These are phyloP conservation scores for Lachnellula suecica DNA, from an alignment of 2,329 filamentous ascomycete genomes.

Conservation along the genomic window DNA sequence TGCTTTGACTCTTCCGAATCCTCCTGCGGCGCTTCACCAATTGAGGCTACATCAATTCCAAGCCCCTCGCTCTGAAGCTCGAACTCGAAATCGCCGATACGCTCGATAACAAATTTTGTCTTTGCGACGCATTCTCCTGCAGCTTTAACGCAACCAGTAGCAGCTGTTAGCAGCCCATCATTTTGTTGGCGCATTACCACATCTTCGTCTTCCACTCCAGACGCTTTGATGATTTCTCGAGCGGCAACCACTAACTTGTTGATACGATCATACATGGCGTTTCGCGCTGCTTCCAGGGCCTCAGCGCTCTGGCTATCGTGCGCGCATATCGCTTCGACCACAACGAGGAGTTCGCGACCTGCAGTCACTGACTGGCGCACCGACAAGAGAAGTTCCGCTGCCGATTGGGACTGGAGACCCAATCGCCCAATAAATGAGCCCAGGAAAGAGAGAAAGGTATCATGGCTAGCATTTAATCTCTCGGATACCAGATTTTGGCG, in stretches of 20 bases:
- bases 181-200: constrained; percentile 81
- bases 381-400: constrained; percentile 76
- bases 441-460: constrained; percentile 85
- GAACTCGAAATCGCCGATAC: constrained; percentile 88
- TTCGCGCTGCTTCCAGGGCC: constrained; percentile 66
- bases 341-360: constrained; percentile 73
- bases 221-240: constrained; percentile 71
- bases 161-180: constrained; percentile 70
- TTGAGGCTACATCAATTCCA: constrained; percentile 46
- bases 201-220: constrained; percentile 67
- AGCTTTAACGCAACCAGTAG: constrained; percentile 83
- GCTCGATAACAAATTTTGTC: constrained; percentile 80
- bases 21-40: constrained; percentile 37
- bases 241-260: constrained; percentile 79
- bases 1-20: constrained; percentile 25
- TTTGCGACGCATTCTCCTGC: constrained; percentile 90
- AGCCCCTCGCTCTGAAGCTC: constrained; percentile 50
- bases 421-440: constrained; percentile 89
- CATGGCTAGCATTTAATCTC: constrained; percentile 75
- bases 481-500: constrained; percentile 80
- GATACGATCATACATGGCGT: constrained; percentile 77
- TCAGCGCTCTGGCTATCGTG: constrained; percentile 70
- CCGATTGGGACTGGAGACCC: constrained; percentile 88
- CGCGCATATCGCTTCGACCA: constrained; percentile 80
- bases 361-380: constrained; percentile 83